Percentiles rank a stretch among this genome's conserved stretches.
Evolutionary conservation across 257 asterid species (phyloP).

Genomic region (Coffea eugenioides): DNA sequence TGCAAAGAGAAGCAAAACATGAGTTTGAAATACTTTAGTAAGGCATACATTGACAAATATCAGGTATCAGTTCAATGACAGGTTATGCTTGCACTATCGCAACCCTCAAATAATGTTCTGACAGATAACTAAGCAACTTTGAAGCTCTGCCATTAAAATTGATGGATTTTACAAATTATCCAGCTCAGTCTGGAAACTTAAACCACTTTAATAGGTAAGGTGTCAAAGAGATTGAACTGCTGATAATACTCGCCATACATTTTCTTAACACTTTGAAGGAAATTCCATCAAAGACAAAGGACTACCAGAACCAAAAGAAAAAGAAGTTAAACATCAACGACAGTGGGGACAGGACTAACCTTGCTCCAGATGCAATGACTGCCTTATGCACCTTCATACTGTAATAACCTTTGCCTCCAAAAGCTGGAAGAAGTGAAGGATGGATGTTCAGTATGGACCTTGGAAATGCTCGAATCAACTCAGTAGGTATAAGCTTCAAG

Average conservation of each 20-base stretch:
- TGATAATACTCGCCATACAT: not conserved
- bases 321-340: not conserved
- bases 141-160: not conserved
- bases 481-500: conserved; percentile 73
- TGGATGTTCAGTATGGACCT: conserved; percentile 80
- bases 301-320: not conserved
- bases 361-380: conserved; percentile 91
- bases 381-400: conserved; percentile 92
- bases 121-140: not conserved
- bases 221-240: not conserved
- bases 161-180: not conserved
- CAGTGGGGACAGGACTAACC: conserved; percentile 32
- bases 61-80: not conserved
- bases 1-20: not conserved
- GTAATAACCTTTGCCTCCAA: conserved; percentile 89
- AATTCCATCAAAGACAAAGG: too few species aligned
- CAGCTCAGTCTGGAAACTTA: not conserved
- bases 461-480: conserved; percentile 68
- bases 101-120: not conserved
- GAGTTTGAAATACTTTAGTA: too few species aligned
- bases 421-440: conserved; percentile 95
- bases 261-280: not conserved
- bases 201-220: not conserved
- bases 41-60: too few species aligned
- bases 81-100: not conserved